phyloP scores from a whole-genome alignment of 2,329 filamentous ascomycete species.

The Fonsecaea pugnacius region DNA sequence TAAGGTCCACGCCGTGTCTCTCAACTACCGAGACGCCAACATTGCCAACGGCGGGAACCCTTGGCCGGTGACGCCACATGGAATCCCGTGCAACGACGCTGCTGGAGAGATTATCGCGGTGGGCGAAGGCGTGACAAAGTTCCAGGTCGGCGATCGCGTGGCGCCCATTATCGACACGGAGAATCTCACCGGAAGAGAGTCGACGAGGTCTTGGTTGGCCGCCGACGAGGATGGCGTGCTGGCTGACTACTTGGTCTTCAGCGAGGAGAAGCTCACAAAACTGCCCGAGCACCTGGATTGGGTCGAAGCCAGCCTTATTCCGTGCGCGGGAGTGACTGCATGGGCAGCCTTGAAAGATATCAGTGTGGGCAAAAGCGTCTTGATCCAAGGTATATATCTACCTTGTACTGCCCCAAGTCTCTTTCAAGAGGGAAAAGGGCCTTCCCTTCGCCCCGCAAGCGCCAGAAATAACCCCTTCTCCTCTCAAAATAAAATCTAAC shows the following conservation, averaged over 20 bases:
- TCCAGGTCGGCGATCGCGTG: constrained; percentile 46
- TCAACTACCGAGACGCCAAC: constrained; percentile 60
- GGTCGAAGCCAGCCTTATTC: constrained; percentile 45
- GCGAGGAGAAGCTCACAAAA: constrained; percentile 45
- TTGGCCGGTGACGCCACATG: constrained; percentile 44
- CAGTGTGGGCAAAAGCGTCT: constrained; percentile 47
- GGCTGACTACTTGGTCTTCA: constrained; percentile 49
- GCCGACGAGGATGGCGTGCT: constrained; percentile 52
- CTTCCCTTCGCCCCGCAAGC: no score
- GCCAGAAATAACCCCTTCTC: no score
- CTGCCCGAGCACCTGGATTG: constrained; percentile 47
- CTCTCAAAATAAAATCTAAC: background rate
- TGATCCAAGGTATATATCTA: constrained; percentile 49
- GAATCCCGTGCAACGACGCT: constrained; percentile 47
- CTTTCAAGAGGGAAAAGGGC: no score
- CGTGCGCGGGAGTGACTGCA: constrained; percentile 53
- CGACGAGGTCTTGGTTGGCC: constrained; percentile 49
- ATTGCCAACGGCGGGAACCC: constrained; percentile 49
- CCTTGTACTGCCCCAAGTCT: background rate
- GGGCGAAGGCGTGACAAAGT: constrained; percentile 44
- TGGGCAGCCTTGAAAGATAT: constrained; percentile 51
- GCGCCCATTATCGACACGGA: constrained; percentile 47
- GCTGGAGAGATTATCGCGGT: constrained; percentile 49
- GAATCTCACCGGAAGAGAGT: constrained; percentile 45
- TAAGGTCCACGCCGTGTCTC: constrained; percentile 56